Base-by-base conservation (phyloP, 805 yeast genomes). In the Ogataea nitratoaversa region DNA sequence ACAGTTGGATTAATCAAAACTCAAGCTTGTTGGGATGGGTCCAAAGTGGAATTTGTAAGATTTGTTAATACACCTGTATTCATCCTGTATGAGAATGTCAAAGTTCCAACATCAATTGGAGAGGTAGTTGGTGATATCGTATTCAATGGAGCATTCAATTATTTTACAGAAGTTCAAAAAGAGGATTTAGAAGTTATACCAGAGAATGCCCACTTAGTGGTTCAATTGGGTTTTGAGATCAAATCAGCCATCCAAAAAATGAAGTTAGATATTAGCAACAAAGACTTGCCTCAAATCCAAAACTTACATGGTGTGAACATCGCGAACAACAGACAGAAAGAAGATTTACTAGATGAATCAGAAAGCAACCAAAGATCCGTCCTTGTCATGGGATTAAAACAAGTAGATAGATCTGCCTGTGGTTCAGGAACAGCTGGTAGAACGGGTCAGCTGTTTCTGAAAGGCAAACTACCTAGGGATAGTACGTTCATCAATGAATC, bases 361-460 rank as follows among this genome's bases (percentile, higher is more conserved):
- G 18, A 36, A 8, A 42, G 42, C 4, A 44, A 55, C 30, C 55
- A 52, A 19, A 14, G 6, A 29, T n/a, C 57, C 2, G 56, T 48
- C 6, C 41, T 54, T 25, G 50, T 57, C 3, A 39, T 57, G 33
- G 62, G 58, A 16, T 18, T 39, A 12, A 56, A 53, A 36, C 60
- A 55, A 37, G 40, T 57, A 11, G 62, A 57, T 37, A 33, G 61
- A 16, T 57, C 61, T 2, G 57, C 61, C 1, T 52, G 57, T 43
- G 61, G 61, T 12, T 55, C 60, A 2, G 56, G 58, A 11, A 55
- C 61, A 2, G 57, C 59, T 5, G 61, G 60, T 2, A 42, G 59
- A 27, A 43, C 48, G 2, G 57, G 57, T 0, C 48, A 44, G 24
- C 42, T 54, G 5, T 54, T 38, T 25, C 37, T 55, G 23, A 46